Base-by-base conservation (phyloP, 768 basidiomycete species). In the Serendipita indica region DNA sequence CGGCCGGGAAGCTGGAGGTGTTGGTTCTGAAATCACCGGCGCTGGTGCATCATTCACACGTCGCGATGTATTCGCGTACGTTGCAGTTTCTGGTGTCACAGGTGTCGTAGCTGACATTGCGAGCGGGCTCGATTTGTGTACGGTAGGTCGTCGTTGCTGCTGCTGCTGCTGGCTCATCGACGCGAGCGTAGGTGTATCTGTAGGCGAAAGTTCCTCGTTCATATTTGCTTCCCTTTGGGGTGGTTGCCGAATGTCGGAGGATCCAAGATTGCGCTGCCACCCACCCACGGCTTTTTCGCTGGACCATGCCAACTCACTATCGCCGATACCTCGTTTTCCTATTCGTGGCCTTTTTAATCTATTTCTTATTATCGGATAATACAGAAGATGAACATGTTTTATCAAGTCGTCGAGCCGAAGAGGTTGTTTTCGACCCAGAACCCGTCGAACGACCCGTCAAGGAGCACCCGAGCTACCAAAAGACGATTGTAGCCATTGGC, bases 401-500 rank as follows among this genome's bases (percentile, higher is more conserved):
- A n/a, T 43, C 27, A n/a, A n/a, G n/a, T n/a, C 5, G 41, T 43
- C 41, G 41, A 43, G 41, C 18, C n/a, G n/a, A n/a, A n/a, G n/a
- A n/a, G n/a, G n/a, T n/a, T n/a, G n/a, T n/a, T n/a, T n/a, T n/a
- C n/a, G n/a, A n/a, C n/a, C n/a, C n/a, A n/a, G n/a, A n/a, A n/a
- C n/a, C n/a, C n/a, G n/a, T n/a, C n/a, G n/a, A n/a, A n/a, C n/a
- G n/a, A n/a, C 7, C n/a, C 41, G 41, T 43, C 27, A 18, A n/a
- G 41, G n/a, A n/a, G 27, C 41, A 43, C 5, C 49, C 10, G 49
- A 10, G 7, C 32, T 54, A 54, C 57, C 3, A 45, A 34, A 33
- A 59, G 10, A 59, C 59, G 58, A 86, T 97, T 22, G 81, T 94
- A 0, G 92, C 89, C 10, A 84, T 96, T 0, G 92, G 91, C 0